phyloP scores from a whole-genome alignment of 2,329 filamentous ascomycete species.

The Sporothrix variecibatus region DNA sequence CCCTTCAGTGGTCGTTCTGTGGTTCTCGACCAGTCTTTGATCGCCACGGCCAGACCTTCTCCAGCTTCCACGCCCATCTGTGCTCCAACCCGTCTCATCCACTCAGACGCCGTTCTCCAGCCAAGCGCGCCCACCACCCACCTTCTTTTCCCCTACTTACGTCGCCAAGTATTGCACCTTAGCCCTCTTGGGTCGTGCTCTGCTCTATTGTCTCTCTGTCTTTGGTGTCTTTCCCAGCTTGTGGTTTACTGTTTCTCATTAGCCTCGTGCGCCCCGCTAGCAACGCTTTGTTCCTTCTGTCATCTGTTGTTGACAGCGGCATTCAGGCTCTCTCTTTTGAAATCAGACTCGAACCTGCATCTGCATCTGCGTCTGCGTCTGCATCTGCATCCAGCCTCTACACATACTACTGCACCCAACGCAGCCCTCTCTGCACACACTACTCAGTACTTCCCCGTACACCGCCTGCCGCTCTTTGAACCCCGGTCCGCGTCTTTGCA shows the following conservation, averaged over 20 bases:
- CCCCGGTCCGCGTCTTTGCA: conserved; percentile 1
- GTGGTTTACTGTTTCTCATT: neutral
- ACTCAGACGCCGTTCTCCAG: conserved; percentile 10
- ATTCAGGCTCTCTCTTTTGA: neutral
- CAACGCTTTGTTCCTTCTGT: conserved; percentile 6
- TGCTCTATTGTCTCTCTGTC: too few relatives aligned
- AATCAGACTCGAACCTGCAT: conserved; percentile 7
- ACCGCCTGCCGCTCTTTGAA: neutral
- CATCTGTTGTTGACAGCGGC: neutral
- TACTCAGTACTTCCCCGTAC: neutral
- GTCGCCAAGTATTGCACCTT: conserved; percentile 8
- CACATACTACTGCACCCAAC: neutral
- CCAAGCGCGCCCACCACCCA: neutral
- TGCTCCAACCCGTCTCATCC: neutral
- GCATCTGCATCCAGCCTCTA: neutral
- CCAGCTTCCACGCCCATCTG: conserved; percentile 18
- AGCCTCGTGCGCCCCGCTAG: neutral
- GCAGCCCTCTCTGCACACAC: neutral
- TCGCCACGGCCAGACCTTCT: conserved; percentile 13
- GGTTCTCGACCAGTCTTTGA: conserved; percentile 24
- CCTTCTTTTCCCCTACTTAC: neutral
- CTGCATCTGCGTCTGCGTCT: neutral
- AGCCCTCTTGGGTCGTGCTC: neutral
- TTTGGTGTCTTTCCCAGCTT: neutral
- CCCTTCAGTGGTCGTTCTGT: neutral